phyloP scores from a whole-genome alignment of 495 filamentous ascomycete genomes.

The Rhypophila decipiens region DNA sequence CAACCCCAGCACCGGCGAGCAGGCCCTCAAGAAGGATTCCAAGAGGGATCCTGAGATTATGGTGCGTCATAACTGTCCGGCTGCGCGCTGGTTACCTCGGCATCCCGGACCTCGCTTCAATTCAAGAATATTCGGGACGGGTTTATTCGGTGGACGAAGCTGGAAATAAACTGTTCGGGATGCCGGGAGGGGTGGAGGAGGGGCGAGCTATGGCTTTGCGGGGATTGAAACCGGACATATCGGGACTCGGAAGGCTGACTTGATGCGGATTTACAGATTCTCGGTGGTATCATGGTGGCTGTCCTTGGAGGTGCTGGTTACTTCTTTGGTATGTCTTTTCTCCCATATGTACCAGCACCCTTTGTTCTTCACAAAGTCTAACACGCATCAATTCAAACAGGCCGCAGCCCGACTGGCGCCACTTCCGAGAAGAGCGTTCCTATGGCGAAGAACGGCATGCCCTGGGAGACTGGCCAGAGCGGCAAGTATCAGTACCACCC shows the following conservation, averaged over 20 bases:
- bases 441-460: slow-evolving; percentile 70
- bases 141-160: too few relatives aligned
- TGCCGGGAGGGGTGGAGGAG: too few relatives aligned
- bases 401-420: slow-evolving; percentile 76
- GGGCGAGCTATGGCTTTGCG: background rate
- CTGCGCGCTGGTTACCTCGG: background rate
- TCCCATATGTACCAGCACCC: background rate
- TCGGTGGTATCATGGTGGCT: slow-evolving; percentile 85
- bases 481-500: slow-evolving; percentile 92
- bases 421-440: slow-evolving; percentile 74
- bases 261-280: slow-evolving; percentile 51
- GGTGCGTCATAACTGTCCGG: slow-evolving; percentile 31
- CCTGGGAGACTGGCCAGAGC: slow-evolving; percentile 68
- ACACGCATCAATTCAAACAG: slow-evolving; percentile 37
- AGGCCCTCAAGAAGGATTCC: slow-evolving; percentile 39
- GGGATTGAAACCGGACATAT: background rate
- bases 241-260: slow-evolving; percentile 14
- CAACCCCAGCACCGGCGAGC: too few relatives aligned
- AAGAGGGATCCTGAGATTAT: slow-evolving; percentile 49
- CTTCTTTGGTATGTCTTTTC: slow-evolving; percentile 57
- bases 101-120: background rate
- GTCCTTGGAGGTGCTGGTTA: slow-evolving; percentile 83
- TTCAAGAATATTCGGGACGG: background rate
- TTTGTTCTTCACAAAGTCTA: background rate
- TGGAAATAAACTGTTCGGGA: too few relatives aligned